Base-by-base conservation (phyloP, 176 grass and related monocot species). In the Aegilops sharonensis region DNA sequence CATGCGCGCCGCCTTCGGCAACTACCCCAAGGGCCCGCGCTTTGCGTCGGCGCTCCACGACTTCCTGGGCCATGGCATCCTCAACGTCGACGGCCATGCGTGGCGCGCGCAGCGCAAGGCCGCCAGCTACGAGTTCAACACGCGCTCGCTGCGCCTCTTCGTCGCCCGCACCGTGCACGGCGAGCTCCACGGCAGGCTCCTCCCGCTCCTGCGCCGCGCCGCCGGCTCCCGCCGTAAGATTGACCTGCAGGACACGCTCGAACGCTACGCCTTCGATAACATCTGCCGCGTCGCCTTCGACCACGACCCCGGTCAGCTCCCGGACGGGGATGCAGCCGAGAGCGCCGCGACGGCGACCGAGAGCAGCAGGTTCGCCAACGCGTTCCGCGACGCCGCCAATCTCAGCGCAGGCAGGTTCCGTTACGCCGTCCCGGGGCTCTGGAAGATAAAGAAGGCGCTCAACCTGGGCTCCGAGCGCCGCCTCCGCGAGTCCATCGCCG, bases 381-480 rank as follows among this genome's bases (percentile, higher is more conserved):
- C 61, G 21, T 63, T 63, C 61, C 61, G 11, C 11, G 62, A 64
- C 24, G 62, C 62, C 1, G 10, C 62, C 10, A 64, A 64, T 29
- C 62, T 29, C 62, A 64, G 62, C 24, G 62, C 24, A 24, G 62
- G 62, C 11, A 64, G 62, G 62, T 64, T 64, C 4, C 62, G 62
- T 9, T 64, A 64, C 62, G 62, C 62, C 24, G 24, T 64, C 24
- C 62, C 62, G 11, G 62, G 62, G 11, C 25, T 64, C 0, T 64
- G 62, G 62, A 64, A 64, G 62, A 0, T 64, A 10, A 92, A 92
- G 64, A 92, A 85, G 61, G 83, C 89, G 27, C 83, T 94, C 15
- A 66, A 84, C 81, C 15, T 94, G 1, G 92, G 94, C 2, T 92
- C 92, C 1, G 94, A 97, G 72, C 73, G 73, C 11, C 88, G 85